Percentiles rank a stretch among this genome's conserved stretches.
Evolutionary conservation across 805 yeast genomes (phyloP).

Genomic region (Kodamaea lidongshanica): DNA sequence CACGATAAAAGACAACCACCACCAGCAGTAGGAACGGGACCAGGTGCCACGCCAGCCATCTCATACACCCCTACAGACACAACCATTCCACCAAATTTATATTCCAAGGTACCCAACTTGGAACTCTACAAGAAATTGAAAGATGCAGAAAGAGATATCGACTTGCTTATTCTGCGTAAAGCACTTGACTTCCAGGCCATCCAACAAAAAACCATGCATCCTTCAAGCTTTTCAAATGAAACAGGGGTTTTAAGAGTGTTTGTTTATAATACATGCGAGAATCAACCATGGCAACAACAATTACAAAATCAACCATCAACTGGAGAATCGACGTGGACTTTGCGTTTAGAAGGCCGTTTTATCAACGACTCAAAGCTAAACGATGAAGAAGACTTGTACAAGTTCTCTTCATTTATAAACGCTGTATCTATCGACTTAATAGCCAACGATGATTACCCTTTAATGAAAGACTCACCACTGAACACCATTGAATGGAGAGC

Average conservation of each 20-base stretch:
- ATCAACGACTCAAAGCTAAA: conserved; percentile 44
- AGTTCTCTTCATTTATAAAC: conserved; percentile 74
- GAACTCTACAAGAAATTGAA: conserved; percentile 61
- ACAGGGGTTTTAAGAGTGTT: conserved; percentile 70
- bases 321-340: conserved; percentile 64
- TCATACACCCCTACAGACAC: conserved; percentile 41
- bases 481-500: conserved; percentile 88
- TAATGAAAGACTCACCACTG: conserved; percentile 23
- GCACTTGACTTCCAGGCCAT: conserved; percentile 77
- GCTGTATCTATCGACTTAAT: conserved; percentile 77
- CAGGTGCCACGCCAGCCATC: conserved; percentile 31
- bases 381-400: conserved; percentile 24
- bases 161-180: conserved; percentile 75
- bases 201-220: conserved; percentile 36
- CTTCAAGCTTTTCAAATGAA: conserved; percentile 32
- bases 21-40: conserved; percentile 21
- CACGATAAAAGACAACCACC: conserved; percentile 14
- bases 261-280: conserved; percentile 72
- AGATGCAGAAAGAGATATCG: conserved; percentile 79
- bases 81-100: conserved; percentile 31
- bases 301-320: conserved; percentile 17
- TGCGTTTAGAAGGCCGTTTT: conserved; percentile 81
- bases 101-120: conserved; percentile 58
- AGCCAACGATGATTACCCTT: conserved; percentile 35
- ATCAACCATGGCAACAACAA: conserved; percentile 75